These are phyloP conservation scores for Nematocida major DNA, from an alignment of 371 early-diverging fungal genomes.

Conservation along the genomic window DNA sequence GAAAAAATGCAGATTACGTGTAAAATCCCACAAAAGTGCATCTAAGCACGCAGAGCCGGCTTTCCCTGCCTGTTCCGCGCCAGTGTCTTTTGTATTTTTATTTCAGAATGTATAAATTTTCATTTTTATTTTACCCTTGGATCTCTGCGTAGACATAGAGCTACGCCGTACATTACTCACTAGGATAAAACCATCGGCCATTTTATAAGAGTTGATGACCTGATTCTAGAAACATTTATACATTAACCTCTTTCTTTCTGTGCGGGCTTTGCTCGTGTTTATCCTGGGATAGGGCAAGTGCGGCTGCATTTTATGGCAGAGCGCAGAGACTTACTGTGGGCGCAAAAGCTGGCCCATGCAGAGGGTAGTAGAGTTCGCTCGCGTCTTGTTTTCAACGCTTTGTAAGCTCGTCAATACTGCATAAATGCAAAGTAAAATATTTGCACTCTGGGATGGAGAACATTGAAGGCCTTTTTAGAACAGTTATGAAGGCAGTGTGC, in stretches of 20 bases:
- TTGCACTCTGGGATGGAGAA: background rate
- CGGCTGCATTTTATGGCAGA: no score
- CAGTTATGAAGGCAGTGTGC: background rate
- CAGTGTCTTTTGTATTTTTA: no score
- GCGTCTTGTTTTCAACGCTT: no score
- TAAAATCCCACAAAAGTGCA: no score
- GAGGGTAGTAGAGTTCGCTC: no score
- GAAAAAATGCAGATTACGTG: no score
- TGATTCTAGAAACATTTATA: slow-evolving; percentile 43
- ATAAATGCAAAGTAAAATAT: background rate
- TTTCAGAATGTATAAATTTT: slow-evolving; percentile 13
- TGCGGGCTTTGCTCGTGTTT: background rate
- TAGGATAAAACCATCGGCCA: slow-evolving; percentile 44
- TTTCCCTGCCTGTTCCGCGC: no score
- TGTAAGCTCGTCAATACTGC: no score
- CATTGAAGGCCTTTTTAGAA: background rate
- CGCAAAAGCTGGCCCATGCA: no score
- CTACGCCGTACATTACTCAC: slow-evolving; percentile 26
- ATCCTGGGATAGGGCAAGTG: background rate
- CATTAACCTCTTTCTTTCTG: background rate
- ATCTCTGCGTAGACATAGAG: slow-evolving; percentile 19
- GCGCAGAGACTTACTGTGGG: no score
- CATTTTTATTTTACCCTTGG: slow-evolving; percentile 28
- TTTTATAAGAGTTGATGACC: slow-evolving; percentile 47
- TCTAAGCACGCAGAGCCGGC: no score